Evolutionary conservation across 2,329 filamentous ascomycete genomes (phyloP).

Genomic region (Alternaria tenuissima): DNA sequence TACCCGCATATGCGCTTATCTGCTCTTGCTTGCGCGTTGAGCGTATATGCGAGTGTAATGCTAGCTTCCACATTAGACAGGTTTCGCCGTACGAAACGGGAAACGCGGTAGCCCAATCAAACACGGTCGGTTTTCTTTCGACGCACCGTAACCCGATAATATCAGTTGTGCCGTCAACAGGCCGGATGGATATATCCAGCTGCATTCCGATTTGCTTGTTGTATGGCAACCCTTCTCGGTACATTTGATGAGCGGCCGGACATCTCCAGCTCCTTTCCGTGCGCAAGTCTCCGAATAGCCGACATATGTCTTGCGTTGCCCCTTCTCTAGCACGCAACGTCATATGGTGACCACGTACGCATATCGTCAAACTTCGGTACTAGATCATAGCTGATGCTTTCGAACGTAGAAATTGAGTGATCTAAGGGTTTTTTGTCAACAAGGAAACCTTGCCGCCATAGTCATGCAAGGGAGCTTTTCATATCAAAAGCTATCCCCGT

Average conservation of each 20-base stretch:
- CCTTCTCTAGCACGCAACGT: background rate
- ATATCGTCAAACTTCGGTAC: background rate
- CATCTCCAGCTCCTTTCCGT: background rate
- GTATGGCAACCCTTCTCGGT: too few species aligned
- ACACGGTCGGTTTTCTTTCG: background rate
- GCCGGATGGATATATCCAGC: background rate
- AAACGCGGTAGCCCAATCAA: slow-evolving; percentile 3
- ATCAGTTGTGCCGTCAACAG: background rate
- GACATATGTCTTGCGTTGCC: background rate
- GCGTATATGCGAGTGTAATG: background rate
- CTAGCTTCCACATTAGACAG: background rate
- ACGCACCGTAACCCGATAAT: background rate
- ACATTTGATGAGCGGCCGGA: background rate
- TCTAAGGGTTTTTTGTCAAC: background rate
- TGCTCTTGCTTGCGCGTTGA: background rate
- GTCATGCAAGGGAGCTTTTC: background rate
- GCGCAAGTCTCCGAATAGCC: background rate
- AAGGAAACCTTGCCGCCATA: background rate
- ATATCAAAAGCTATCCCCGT: background rate
- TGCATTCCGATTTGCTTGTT: background rate
- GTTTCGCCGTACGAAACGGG: background rate
- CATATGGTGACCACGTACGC: background rate
- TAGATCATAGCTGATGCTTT: background rate
- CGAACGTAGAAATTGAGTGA: background rate
- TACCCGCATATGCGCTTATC: background rate